Conservation (phyloP, 345 rosid genomes). For the Syzygium aromaticum region DNA sequence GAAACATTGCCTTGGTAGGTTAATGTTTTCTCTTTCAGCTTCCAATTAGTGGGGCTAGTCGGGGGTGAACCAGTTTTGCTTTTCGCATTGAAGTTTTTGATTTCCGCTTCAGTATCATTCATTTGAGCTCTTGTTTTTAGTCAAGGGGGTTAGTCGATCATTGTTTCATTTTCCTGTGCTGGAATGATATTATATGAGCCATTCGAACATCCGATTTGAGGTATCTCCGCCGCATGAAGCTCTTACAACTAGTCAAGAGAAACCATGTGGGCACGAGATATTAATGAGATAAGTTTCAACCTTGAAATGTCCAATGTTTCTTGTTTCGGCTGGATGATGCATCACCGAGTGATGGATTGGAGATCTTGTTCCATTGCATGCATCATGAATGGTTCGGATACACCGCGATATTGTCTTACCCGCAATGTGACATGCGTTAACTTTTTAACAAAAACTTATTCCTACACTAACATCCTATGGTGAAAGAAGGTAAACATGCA, state of each 20-base stretch:
- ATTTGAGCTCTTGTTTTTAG: neutral
- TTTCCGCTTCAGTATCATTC: neutral
- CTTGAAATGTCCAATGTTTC: neutral
- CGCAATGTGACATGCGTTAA: neutral
- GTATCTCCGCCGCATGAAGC: neutral
- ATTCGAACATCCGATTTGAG: neutral
- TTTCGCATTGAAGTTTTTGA: neutral
- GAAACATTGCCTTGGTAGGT: neutral
- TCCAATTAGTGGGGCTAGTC: neutral
- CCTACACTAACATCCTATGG: neutral
- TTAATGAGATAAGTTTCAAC: too few relatives aligned
- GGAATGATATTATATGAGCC: neutral
- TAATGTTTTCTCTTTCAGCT: neutral
- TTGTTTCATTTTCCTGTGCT: neutral
- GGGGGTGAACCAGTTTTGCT: neutral
- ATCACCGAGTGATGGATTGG: neutral
- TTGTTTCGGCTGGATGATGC: neutral
- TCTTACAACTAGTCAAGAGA: neutral
- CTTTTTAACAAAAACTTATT: neutral
- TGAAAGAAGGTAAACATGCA: neutral
- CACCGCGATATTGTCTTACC: neutral
- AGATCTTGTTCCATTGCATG: neutral
- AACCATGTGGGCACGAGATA: neutral
- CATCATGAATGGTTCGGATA: neutral
- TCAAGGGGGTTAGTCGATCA: neutral